Conservation (phyloP, 352 stramenopile species). For the Elongisporangium undulatum region DNA sequence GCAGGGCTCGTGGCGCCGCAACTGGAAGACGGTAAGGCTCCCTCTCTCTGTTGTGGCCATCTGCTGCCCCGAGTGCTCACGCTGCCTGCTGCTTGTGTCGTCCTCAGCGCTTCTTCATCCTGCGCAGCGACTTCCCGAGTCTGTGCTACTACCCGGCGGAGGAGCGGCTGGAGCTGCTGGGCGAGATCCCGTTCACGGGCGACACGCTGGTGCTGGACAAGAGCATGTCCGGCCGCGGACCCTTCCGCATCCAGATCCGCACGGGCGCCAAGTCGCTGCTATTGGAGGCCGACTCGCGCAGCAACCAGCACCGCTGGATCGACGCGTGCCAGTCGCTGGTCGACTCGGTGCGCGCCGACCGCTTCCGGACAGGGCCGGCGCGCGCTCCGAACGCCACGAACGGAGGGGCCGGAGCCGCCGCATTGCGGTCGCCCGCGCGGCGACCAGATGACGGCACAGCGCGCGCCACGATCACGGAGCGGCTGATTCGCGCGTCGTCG, state of each 20-base stretch:
- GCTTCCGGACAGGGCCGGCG: background rate
- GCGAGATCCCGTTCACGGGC: constrained; percentile 56
- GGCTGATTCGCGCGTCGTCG: background rate
- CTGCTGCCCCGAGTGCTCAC: background rate
- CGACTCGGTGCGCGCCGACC: constrained; percentile 49
- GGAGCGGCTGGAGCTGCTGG: constrained; percentile 75
- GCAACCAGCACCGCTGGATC: constrained; percentile 67
- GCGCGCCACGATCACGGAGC: background rate
- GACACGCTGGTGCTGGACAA: constrained; percentile 78
- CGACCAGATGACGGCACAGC: background rate
- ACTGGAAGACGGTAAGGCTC: constrained; percentile 68
- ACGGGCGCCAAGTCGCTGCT: constrained; percentile 49
- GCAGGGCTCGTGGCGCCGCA: constrained; percentile 79
- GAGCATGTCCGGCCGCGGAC: constrained; percentile 40
- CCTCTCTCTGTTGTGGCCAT: background rate
- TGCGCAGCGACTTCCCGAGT: constrained; percentile 66
- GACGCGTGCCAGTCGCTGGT: constrained; percentile 64
- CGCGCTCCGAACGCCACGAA: background rate
- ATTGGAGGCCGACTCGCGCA: constrained; percentile 59
- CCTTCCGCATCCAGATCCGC: constrained; percentile 69
- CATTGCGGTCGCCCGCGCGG: background rate
- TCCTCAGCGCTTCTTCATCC: constrained; percentile 65
- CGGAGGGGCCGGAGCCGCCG: no score
- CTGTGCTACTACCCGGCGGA: constrained; percentile 83
- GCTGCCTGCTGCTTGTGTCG: background rate